Base-by-base conservation (phyloP, 495 filamentous ascomycete species). In the Paragyromitra xinjiangensis region DNA sequence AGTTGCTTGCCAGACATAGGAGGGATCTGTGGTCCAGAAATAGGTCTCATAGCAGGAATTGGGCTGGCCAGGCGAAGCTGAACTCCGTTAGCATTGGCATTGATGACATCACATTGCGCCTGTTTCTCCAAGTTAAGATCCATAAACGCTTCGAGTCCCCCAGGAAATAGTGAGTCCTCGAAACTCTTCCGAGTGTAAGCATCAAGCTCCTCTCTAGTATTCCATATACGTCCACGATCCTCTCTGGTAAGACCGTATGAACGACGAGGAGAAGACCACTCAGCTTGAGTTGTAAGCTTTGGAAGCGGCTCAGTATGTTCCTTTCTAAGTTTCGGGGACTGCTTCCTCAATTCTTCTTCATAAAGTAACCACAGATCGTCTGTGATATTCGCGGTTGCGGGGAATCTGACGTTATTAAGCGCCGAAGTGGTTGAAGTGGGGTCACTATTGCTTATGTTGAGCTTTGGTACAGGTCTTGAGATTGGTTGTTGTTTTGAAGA, bases 1-100 rank as follows among this genome's bases (percentile, higher is more conserved):
- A 77, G 73, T 48, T 77, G 51, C 44, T 77, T 77, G 26, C 74
- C 74, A 2, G 74, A 73, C 61, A 77, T 77, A 26, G 6, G 22
- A 62, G n/a, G 42, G 29, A 69, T 69, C 6, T 44, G 51, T n/a
- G 12, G 34, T 7, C 50, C 37, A 42, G 50, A 19, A 12, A 44
- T 5, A 6, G 16, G 19, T 3, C 67, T 59, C 39, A 12, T 22
- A 12, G 67, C 45, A 16, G 53, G 67, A 39, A n/a, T 11, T 22
- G 74, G 40, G 11, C 53, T 42, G 16, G 69, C 7, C 0, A 77
- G 42, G 37, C 34, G 42, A 8, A 73, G 42, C 44, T 73, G 69
- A 6, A 64, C 29, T 3, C 69, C 50, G 48, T 71, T 19, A 0
- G 37, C 22, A 44, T 12, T 22, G 9, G 70, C 45, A 40, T 45